Conservation (phyloP, 495 filamentous ascomycete genomes). For the Penicillium canariense region DNA sequence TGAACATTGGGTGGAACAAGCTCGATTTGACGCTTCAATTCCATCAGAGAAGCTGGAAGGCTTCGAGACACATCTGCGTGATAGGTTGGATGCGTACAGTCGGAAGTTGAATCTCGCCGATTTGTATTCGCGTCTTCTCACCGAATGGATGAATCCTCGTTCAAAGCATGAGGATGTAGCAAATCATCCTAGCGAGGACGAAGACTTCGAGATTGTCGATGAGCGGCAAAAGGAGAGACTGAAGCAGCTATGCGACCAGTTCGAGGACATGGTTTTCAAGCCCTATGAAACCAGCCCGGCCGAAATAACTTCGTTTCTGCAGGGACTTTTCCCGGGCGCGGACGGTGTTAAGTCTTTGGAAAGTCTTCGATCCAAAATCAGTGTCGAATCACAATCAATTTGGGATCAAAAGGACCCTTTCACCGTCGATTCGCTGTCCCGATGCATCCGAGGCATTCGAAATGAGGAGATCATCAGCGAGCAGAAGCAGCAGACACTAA, state of each 20-base stretch:
- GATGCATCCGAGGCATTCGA: conserved; percentile 49
- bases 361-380: neutral
- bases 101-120: conserved; percentile 52
- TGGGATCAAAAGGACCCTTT: conserved; percentile 36
- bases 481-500: conserved; percentile 51
- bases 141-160: conserved; percentile 51
- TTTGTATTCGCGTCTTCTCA: conserved; percentile 56
- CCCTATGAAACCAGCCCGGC: conserved; percentile 38
- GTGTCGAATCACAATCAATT: neutral
- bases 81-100: conserved; percentile 46
- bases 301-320: conserved; percentile 45
- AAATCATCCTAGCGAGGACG: conserved; percentile 6
- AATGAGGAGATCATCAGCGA: conserved; percentile 53
- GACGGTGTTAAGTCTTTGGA: conserved; percentile 25
- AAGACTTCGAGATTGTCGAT: conserved; percentile 23
- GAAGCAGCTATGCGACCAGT: conserved; percentile 36
- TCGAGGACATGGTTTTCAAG: conserved; percentile 53
- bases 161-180: conserved; percentile 11
- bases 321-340: conserved; percentile 39
- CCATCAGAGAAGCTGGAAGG: conserved; percentile 28
- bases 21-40: conserved; percentile 41
- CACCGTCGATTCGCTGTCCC: conserved; percentile 29
- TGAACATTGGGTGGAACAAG: conserved; percentile 40
- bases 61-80: conserved; percentile 44
- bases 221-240: conserved; percentile 28